These are phyloP conservation scores for Endoconidiophora polonica DNA, from an alignment of 2,329 filamentous ascomycete species.

Conservation along the genomic window DNA sequence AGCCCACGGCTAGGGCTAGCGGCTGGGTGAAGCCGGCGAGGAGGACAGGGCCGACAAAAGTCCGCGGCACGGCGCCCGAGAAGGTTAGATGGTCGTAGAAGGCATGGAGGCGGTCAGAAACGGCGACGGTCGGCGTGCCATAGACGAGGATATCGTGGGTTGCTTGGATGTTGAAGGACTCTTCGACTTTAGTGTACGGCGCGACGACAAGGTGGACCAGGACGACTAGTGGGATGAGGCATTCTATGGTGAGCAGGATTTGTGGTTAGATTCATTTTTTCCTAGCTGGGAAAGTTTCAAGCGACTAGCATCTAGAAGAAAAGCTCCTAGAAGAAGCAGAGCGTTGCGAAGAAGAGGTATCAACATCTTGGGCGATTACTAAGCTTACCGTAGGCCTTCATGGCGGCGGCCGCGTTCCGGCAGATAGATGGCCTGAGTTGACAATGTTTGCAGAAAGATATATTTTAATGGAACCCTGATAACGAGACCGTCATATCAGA, in stretches of 20 bases:
- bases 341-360: slow-evolving; percentile 12
- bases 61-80: slow-evolving; percentile 78
- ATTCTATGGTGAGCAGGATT: slow-evolving; percentile 23
- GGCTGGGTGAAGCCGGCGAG: slow-evolving; percentile 60
- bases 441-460: too few species aligned
- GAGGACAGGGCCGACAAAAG: slow-evolving; percentile 67
- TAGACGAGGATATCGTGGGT: slow-evolving; percentile 76
- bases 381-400: slow-evolving; percentile 11
- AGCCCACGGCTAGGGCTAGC: slow-evolving; percentile 41
- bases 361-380: neutral
- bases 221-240: slow-evolving; percentile 46
- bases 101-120: slow-evolving; percentile 31
- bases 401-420: neutral
- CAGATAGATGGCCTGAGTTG: too few species aligned
- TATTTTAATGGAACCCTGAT: too few species aligned
- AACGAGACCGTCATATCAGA: too few species aligned
- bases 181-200: slow-evolving; percentile 94
- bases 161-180: slow-evolving; percentile 95
- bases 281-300: too few species aligned
- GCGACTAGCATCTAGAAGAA: too few species aligned
- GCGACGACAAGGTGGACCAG: slow-evolving; percentile 54
- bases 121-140: slow-evolving; percentile 47
- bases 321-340: slow-evolving; percentile 13
- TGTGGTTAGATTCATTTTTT: neutral
- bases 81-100: slow-evolving; percentile 84